These are phyloP conservation scores for Rhodamnia rubescens DNA, from an alignment of 345 rosid species.

Conservation along the genomic window DNA sequence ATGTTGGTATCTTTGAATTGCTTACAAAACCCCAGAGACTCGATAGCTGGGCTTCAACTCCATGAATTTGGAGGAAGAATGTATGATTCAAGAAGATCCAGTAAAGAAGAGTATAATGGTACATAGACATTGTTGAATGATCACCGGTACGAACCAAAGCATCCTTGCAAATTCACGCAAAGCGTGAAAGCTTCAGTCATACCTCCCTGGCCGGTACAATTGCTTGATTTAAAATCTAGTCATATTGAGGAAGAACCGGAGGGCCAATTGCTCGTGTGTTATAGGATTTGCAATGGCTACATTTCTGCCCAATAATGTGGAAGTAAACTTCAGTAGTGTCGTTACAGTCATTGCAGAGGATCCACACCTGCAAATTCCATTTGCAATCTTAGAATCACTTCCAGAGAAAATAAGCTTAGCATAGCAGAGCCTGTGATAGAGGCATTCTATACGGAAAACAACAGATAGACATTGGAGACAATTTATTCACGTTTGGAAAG, in stretches of 20 bases:
- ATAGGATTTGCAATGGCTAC: constrained; percentile 86
- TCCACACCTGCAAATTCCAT: constrained; percentile 72
- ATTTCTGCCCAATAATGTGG: constrained; percentile 88
- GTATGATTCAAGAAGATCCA: background rate
- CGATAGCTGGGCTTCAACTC: background rate
- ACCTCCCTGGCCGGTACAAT: background rate
- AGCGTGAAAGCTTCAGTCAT: background rate
- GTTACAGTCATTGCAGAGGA: constrained; percentile 93
- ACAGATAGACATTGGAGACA: background rate
- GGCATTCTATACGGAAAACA: background rate
- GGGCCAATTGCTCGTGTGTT: constrained; percentile 77
- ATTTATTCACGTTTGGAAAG: background rate
- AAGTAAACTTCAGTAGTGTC: constrained; percentile 89
- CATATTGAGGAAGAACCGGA: constrained; percentile 46
- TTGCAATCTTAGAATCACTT: background rate
- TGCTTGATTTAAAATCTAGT: background rate
- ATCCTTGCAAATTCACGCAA: background rate
- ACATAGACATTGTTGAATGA: background rate
- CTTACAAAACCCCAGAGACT: background rate
- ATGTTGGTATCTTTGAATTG: background rate
- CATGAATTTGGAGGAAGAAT: background rate
- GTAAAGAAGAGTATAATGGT: background rate
- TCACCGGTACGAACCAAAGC: background rate
- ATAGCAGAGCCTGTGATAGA: background rate
- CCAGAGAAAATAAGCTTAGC: background rate